Percentiles rank a stretch among this genome's conserved stretches.
Conservation (phyloP, 2,329 filamentous ascomycete species). For the Aspergillus sp. region DNA sequence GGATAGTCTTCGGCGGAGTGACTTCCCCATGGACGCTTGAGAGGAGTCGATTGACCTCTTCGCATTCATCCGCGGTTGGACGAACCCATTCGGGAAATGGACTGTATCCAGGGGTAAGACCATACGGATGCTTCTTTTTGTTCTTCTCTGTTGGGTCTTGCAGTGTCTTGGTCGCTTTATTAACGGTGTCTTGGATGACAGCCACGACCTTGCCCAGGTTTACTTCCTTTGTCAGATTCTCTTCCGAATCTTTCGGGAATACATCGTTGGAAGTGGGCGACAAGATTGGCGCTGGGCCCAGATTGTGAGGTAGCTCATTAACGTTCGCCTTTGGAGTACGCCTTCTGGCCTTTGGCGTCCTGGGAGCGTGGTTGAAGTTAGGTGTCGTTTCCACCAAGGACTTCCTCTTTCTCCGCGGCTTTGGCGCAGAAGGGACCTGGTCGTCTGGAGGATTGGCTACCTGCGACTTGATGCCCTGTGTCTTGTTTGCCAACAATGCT, state of each 20-base stretch:
- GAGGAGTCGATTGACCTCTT: conserved; percentile 58
- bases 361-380: conserved; percentile 16
- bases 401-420: conserved; percentile 21
- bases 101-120: conserved; percentile 43
- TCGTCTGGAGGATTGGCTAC: conserved; percentile 33
- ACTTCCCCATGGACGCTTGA: conserved; percentile 57
- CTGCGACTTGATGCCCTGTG: conserved; percentile 15
- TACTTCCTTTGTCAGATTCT: conserved; percentile 8
- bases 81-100: conserved; percentile 60
- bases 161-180: conserved; percentile 12
- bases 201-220: conserved; percentile 3
- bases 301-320: conserved; percentile 48
- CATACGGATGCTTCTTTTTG: conserved; percentile 34
- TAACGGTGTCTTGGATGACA: conserved; percentile 10
- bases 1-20: conserved; percentile 55
- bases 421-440: not conserved
- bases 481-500: conserved; percentile 8
- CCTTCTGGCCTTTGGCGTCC: conserved; percentile 17
- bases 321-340: not conserved
- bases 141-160: conserved; percentile 1
- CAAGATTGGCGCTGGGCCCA: conserved; percentile 31
- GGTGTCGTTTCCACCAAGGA: conserved; percentile 3
- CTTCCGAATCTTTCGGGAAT: not conserved
- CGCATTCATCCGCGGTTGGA: conserved; percentile 60
- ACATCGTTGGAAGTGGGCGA: not conserved